Evolutionary conservation across 768 basidiomycete genomes (phyloP).

Genomic region (Paxillus involutus): DNA sequence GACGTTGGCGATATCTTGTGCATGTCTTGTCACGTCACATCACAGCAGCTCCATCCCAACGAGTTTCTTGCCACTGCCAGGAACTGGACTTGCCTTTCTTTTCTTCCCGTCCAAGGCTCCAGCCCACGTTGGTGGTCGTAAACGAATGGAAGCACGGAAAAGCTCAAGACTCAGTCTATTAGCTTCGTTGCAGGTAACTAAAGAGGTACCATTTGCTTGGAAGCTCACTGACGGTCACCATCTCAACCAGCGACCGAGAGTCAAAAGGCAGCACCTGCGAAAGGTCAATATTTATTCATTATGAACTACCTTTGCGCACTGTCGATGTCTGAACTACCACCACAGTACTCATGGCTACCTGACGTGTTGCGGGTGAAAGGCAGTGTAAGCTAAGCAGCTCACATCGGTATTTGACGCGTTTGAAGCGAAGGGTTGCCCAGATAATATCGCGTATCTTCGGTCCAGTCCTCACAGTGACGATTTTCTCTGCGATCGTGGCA

Average conservation of each 20-base stretch:
- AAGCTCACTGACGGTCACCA: not conserved
- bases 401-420: not conserved
- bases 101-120: not conserved
- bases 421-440: constrained; percentile 34
- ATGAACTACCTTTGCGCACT: not conserved
- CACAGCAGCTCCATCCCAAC: too few relatives aligned
- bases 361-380: constrained; percentile 85
- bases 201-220: not conserved
- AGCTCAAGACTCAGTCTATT: constrained; percentile 13
- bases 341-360: constrained; percentile 85
- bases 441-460: constrained; percentile 73
- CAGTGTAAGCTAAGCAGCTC: constrained; percentile 51
- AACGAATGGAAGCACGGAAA: constrained; percentile 24
- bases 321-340: not conserved
- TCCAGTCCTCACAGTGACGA: constrained; percentile 80
- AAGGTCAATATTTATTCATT: constrained; percentile 35
- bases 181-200: constrained; percentile 26
- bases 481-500: constrained; percentile 64
- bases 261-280: constrained; percentile 53
- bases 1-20: too few relatives aligned
- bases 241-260: constrained; percentile 36
- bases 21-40: too few relatives aligned
- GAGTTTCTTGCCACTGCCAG: too few relatives aligned
- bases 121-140: not conserved
- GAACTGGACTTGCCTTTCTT: too few relatives aligned